Evolutionary conservation across 2,329 filamentous ascomycete species (phyloP), one percentile per base, ranked within the genome.

Genomic region (Cordyceps cicadae): DNA sequence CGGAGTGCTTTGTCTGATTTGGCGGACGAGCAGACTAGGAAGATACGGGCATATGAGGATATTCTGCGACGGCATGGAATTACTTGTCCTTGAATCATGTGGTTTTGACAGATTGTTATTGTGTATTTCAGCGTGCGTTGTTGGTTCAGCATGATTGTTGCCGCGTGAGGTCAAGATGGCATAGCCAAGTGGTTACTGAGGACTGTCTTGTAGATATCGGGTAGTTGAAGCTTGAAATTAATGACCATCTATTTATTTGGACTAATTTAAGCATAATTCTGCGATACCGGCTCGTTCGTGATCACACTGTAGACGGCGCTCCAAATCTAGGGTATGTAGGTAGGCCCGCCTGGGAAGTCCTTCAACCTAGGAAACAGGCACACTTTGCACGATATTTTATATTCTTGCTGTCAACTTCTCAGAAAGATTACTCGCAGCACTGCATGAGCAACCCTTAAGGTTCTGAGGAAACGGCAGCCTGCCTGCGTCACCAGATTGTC

Each of bases 41-140:
- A 74, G 69, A 66, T 72, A 60, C 65, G 65, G 41, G 66, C 66
- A 2, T 74, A 73, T 29, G 72, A 75, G 49, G 72, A 75, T 37
- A 68, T 74, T 3, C 46, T 75, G 19, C 68, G 66, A 56, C 63
- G 71, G n/a, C 65, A 68, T 15, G 66, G 70, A 17, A 66, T 72
- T 21, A 66, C 70, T 24, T 73, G 58, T 64, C 21, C 39, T 8
- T 62, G 29, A 29, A 6, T 29, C 6, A 3, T 29, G 29, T 29
- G 17, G 54, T 54, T 24, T 57, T 46, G 29, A 17, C 29, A 17
- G 26, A 34, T 51, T 37, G 19, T 32, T 21, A 34, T 54, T n/a
- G 41, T 49, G 34, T 37, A 14, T 61, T 48, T n/a, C 1, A 9
- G 21, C 24, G 24, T 8, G 12, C 39, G 12, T n/a, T 54, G 24